Base-by-base conservation (phyloP, 2,329 filamentous ascomycete genomes). In the Colletotrichum nymphaeae region DNA sequence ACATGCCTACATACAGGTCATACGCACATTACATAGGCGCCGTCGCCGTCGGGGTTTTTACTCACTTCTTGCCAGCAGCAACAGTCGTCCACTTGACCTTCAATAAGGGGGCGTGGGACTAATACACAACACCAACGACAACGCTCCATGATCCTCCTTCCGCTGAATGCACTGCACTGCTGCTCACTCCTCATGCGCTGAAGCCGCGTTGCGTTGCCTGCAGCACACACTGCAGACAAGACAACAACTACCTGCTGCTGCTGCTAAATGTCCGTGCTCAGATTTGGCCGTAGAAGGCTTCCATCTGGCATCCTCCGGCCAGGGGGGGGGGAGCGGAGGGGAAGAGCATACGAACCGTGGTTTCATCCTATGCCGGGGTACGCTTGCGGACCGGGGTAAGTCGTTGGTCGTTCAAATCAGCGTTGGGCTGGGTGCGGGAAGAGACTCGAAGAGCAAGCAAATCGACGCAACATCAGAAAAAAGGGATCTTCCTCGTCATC, bases 231-330 rank as follows among this genome's bases (percentile, higher is more conserved):
- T 30, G 28, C 32, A 14, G 8, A 22, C 30, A 26, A 37, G 42
- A 9, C 57, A 32, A 8, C 46, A 24, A n/a, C 19, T 32, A 14
- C 35, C 35, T 46, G 49, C 63, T 35, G 46, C 65, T 55, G 60
- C 67, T 52, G 58, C 32, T 69, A 68, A 73, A 70, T 68, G 73
- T 75, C 73, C 66, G 73, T 75, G 70, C 73, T 70, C 62, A 63
- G 56, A 74, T 74, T 74, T 72, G 68, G 72, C 67, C 62, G 63
- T 58, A 66, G 62, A 73, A 70, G 70, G 28, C 70, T 70, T 73
- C 70, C 67, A 72, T 69, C 66, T 72, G 59, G 16, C 46, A 64
- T 64, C 26, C 19, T 35, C 64, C 58, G 69, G 42, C 37, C 46
- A 64, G 55, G 35, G 68, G 24, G 26, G 24, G 32, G 26, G 8